A percentile compares a stretch with the other conserved stretches of the same genome.
phyloP scores from a whole-genome alignment of 139 green algal species.

The Chlorella sp. region DNA sequence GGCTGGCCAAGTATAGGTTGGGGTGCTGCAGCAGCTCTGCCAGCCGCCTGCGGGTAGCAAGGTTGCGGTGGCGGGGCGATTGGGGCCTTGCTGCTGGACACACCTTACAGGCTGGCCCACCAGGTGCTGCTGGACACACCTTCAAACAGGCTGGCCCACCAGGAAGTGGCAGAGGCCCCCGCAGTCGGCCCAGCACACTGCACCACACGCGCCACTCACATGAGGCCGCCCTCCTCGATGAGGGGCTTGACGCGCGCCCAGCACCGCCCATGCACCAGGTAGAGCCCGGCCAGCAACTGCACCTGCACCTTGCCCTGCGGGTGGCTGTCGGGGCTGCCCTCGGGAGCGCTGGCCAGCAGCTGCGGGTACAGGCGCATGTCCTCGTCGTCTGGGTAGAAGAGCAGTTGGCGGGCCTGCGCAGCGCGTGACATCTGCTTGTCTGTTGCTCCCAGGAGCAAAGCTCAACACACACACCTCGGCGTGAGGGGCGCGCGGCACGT shows the following conservation, averaged over 20 bases:
- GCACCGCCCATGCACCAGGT: conserved; percentile 30
- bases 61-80: background rate
- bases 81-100: background rate
- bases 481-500: background rate
- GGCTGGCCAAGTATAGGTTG: conserved; percentile 31
- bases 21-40: conserved; percentile 17
- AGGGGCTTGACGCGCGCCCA: conserved; percentile 27
- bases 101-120: background rate
- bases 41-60: conserved; percentile 19
- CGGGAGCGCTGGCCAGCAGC: conserved; percentile 21
- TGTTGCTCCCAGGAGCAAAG: background rate
- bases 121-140: background rate
- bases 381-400: conserved; percentile 22
- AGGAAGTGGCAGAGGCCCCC: background rate
- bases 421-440: background rate
- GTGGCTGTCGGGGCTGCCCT: conserved; percentile 8
- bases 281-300: conserved; percentile 18
- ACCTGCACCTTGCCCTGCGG: conserved; percentile 21
- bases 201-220: conserved; percentile 3
- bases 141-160: background rate
- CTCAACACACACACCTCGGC: background rate
- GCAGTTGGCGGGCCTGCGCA: conserved; percentile 25
- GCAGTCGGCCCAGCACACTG: background rate
- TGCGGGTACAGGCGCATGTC: conserved; percentile 34
- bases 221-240: conserved; percentile 36